Evolutionary conservation across 768 basidiomycete genomes (phyloP).

Genomic region (Termitomyces sp.): DNA sequence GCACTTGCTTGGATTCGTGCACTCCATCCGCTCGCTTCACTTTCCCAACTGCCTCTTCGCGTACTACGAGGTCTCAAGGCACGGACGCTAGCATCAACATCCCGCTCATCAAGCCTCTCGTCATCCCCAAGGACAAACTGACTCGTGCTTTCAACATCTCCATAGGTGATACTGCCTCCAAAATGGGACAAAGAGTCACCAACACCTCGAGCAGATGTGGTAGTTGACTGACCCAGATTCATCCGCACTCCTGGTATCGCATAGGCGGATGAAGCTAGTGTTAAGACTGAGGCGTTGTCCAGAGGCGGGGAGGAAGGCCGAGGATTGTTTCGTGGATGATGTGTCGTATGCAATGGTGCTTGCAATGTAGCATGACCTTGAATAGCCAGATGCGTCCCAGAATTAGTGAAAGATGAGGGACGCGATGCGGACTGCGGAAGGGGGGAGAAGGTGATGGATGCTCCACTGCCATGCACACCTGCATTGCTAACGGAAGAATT

Average conservation of each 20-base stretch:
- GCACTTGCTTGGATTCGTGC: slow-evolving; percentile 52
- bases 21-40: slow-evolving; percentile 85
- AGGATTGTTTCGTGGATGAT: slow-evolving; percentile 94
- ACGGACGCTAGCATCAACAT: slow-evolving; percentile 83
- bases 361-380: slow-evolving; percentile 34
- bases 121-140: slow-evolving; percentile 66
- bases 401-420: slow-evolving; percentile 33
- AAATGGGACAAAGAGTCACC: slow-evolving; percentile 71
- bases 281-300: slow-evolving; percentile 90
- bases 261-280: slow-evolving; percentile 91
- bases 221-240: slow-evolving; percentile 38
- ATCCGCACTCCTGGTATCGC: slow-evolving; percentile 58
- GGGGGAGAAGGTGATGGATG: slow-evolving; percentile 71
- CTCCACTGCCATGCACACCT: slow-evolving; percentile 38
- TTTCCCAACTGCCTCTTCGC: slow-evolving; percentile 88
- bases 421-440: slow-evolving; percentile 49
- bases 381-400: slow-evolving; percentile 18
- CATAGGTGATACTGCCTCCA: slow-evolving; percentile 51
- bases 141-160: slow-evolving; percentile 63
- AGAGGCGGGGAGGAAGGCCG: slow-evolving; percentile 85
- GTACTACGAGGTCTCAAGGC: slow-evolving; percentile 87
- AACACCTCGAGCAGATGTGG: slow-evolving; percentile 47
- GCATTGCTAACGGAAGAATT: slow-evolving; percentile 41
- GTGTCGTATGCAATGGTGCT: slow-evolving; percentile 85
- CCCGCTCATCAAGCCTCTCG: slow-evolving; percentile 58